Conservation (phyloP, 371 early-diverging fungal genomes). For the Actinomortierella ambigua region DNA sequence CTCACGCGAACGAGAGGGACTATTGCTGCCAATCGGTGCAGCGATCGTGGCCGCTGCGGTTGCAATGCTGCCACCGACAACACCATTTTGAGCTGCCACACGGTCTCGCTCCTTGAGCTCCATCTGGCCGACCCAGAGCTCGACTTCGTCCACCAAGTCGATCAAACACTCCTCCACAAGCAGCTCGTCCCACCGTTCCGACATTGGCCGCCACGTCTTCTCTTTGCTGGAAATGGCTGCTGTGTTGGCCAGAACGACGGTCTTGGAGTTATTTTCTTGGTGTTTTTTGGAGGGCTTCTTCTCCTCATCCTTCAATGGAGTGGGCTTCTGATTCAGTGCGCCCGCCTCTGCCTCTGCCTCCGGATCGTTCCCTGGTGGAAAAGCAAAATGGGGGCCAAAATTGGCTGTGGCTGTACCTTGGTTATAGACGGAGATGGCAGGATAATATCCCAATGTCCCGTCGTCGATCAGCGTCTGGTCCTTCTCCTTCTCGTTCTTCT, state of each 20-base stretch:
- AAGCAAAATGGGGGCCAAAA: slow-evolving; percentile 70
- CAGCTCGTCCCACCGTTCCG: slow-evolving; percentile 63
- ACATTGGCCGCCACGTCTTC: slow-evolving; percentile 61
- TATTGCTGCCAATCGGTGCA: background rate
- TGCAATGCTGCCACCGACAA: slow-evolving; percentile 4
- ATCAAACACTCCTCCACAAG: slow-evolving; percentile 69
- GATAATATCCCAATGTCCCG: slow-evolving; percentile 74
- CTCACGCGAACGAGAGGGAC: background rate
- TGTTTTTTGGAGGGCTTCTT: background rate
- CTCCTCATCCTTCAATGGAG: background rate
- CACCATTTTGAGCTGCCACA: no score
- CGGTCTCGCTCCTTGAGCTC: slow-evolving; percentile 8
- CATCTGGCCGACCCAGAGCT: slow-evolving; percentile 41
- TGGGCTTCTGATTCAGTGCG: background rate
- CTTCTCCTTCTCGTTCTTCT: slow-evolving; percentile 49
- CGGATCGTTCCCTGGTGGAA: slow-evolving; percentile 55
- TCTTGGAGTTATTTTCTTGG: background rate
- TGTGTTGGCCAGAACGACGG: background rate
- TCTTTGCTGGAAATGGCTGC: no score
- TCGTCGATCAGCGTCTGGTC: slow-evolving; percentile 67
- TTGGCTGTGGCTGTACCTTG: slow-evolving; percentile 71
- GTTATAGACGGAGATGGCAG: slow-evolving; percentile 67
- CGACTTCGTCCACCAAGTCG: slow-evolving; percentile 71
- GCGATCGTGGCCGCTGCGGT: background rate
- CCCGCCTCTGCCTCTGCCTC: slow-evolving; percentile 42